phyloP scores from a whole-genome alignment of 1,139 yeast species.

The Groenewaldozyma auringiensis region DNA sequence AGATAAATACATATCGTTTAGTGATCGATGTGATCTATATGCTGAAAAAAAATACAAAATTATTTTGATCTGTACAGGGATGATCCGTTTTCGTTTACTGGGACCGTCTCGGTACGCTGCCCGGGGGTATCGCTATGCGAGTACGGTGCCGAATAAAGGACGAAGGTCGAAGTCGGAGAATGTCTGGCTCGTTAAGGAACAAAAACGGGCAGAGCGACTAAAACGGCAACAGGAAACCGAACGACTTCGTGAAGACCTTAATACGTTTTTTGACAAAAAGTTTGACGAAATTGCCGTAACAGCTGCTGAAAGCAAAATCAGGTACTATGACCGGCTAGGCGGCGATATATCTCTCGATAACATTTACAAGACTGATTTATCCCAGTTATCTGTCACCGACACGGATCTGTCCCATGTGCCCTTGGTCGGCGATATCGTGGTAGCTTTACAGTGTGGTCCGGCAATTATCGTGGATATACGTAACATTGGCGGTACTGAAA shows the following conservation, averaged over 20 bases:
- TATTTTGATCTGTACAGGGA: too few relatives aligned
- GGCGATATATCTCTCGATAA: neutral
- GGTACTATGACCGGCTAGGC: neutral
- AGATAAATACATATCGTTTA: too few relatives aligned
- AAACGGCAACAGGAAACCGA: neutral
- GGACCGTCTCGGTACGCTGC: too few relatives aligned
- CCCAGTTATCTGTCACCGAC: neutral
- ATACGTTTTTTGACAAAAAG: neutral
- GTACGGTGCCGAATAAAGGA: neutral
- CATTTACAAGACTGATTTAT: neutral
- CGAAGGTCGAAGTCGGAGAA: neutral
- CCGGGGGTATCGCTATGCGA: neutral
- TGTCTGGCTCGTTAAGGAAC: neutral
- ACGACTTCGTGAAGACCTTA: neutral
- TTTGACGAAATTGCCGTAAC: neutral
- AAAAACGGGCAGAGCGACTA: neutral
- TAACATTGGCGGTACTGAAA: neutral
- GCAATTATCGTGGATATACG: neutral
- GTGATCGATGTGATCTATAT: too few relatives aligned
- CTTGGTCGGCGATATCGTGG: slow-evolving; percentile 1
- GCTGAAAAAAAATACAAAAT: too few relatives aligned
- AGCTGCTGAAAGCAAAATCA: neutral
- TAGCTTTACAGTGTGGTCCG: neutral
- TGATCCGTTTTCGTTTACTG: too few relatives aligned
- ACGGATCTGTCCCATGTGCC: neutral